Percentiles rank a stretch among this genome's conserved stretches.
phyloP scores from a whole-genome alignment of 1,284 basidiomycete species.

The Chiua sp. region DNA sequence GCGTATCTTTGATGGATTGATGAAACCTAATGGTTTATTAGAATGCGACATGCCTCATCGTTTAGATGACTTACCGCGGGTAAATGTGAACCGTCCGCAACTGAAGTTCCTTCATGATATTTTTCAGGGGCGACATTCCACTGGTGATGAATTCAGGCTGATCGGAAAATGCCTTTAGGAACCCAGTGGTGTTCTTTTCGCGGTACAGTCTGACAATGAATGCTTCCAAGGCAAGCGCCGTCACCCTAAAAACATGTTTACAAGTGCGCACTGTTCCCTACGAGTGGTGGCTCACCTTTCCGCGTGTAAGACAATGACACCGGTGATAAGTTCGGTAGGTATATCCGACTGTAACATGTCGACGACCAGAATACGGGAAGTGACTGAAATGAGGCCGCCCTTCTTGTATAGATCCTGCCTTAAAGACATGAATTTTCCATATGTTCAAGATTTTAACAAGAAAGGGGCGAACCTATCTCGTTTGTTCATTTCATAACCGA shows the following conservation, averaged over 20 bases:
- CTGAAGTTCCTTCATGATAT: constrained; percentile 92
- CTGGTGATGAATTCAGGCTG: constrained; percentile 95
- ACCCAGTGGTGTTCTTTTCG: constrained; percentile 87
- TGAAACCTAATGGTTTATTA: constrained; percentile 72
- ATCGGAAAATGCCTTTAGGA: constrained; percentile 97
- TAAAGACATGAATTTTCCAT: constrained; percentile 7
- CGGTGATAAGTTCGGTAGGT: constrained; percentile 86
- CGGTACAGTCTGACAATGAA: constrained; percentile 92
- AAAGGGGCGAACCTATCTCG: constrained; percentile 67
- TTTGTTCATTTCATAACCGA: constrained; percentile 85
- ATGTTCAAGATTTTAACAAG: background rate
- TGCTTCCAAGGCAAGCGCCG: constrained; percentile 84
- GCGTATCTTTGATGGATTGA: constrained; percentile 79
- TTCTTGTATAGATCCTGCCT: constrained; percentile 87
- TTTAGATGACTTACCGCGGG: constrained; percentile 66
- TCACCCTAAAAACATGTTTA: constrained; percentile 60
- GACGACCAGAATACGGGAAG: constrained; percentile 92
- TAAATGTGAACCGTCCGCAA: constrained; percentile 90
- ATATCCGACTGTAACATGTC: constrained; percentile 93
- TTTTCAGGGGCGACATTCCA: constrained; percentile 90
- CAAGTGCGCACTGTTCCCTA: background rate
- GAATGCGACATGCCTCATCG: background rate
- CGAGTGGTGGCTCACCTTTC: constrained; percentile 66
- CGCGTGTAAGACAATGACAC: constrained; percentile 93
- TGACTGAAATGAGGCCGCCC: constrained; percentile 92